Conservation (phyloP, 345 rosid species). For the Firmiana major region DNA sequence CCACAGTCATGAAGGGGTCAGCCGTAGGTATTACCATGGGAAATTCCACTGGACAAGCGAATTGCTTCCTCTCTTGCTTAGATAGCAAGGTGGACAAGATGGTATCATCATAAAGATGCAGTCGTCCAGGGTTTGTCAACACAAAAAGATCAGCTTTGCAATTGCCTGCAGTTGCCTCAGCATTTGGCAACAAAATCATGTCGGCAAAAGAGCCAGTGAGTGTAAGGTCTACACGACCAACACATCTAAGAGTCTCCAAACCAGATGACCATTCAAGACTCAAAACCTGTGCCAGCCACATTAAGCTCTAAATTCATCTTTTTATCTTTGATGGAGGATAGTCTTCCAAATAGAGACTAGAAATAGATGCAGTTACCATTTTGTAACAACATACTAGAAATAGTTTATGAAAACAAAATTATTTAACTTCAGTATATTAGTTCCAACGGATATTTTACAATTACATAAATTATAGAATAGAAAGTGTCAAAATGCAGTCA, state of each 20-base stretch:
- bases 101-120: slow-evolving; percentile 49
- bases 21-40: slow-evolving; percentile 43
- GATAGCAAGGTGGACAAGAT: slow-evolving; percentile 41
- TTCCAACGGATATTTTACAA: slow-evolving; percentile 1
- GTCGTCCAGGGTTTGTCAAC: slow-evolving; percentile 64
- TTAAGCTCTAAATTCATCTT: slow-evolving; percentile 13
- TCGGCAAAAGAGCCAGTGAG: slow-evolving; percentile 63
- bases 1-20: slow-evolving; percentile 47
- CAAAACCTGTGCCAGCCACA: slow-evolving; percentile 44
- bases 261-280: slow-evolving; percentile 70
- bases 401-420: background rate
- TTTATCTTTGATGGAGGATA: background rate
- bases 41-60: slow-evolving; percentile 37
- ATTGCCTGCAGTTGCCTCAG: slow-evolving; percentile 32
- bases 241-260: slow-evolving; percentile 44
- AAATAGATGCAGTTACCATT: background rate
- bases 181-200: slow-evolving; percentile 53
- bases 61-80: slow-evolving; percentile 43
- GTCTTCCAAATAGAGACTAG: background rate
- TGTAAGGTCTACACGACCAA: slow-evolving; percentile 51
- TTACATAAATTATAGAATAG: background rate
- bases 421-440: slow-evolving; percentile 2
- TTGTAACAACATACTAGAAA: background rate
- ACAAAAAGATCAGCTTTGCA: slow-evolving; percentile 42
- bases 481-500: slow-evolving; percentile 6